Evolutionary conservation across 169 alveolate genomes (phyloP), one percentile per base, ranked within the genome.

Genomic region (Plasmodium vivax): DNA sequence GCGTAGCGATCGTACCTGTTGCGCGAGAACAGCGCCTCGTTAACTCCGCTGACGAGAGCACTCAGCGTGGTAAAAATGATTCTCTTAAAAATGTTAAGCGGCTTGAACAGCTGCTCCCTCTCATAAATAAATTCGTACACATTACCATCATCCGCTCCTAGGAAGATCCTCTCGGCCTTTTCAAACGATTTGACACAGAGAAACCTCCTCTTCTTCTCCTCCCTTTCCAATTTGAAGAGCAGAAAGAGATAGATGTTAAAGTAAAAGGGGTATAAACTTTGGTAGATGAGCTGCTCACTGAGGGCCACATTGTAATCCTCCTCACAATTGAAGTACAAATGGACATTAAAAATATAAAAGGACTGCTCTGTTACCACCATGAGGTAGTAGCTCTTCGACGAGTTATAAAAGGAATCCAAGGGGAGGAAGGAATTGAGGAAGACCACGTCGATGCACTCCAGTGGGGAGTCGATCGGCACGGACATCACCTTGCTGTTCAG

Each of bases 241-340:
- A 71, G 30, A 38, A 92, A 82, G 3, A 92, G 56, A 41, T 92
- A 92, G 8, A 92, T 82, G 77, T 92, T 92, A 51, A 92, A 92
- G 58, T 92, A 92, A 43, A 92, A 92, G 7, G 95, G 95, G 58
- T 92, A 92, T 3, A 92, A 54, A 34, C 16, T 72, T 75, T 92
- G 92, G 30, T 92, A 92, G 0, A 92, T 56, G 4, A 82, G 56
- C 19, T 73, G 77, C 62, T 92, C 95, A 72, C 80, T 83, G 2
- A 72, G 41, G 0, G 95, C 71, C 7, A 92, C 41, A 43, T 81
- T 71, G 58, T 34, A 92, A 27, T 82, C 95, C 43, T 92, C 95
- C 56, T 81, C 95, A 92, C 95, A 92, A 36, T 92, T 92, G 36
- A 92, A 92, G 27, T 92, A 92, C 34, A 92, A 45, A 72, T 92